These are phyloP conservation scores for Cyclotella atomus DNA, from an alignment of 108 stramenopile genomes.

Conservation along the genomic window DNA sequence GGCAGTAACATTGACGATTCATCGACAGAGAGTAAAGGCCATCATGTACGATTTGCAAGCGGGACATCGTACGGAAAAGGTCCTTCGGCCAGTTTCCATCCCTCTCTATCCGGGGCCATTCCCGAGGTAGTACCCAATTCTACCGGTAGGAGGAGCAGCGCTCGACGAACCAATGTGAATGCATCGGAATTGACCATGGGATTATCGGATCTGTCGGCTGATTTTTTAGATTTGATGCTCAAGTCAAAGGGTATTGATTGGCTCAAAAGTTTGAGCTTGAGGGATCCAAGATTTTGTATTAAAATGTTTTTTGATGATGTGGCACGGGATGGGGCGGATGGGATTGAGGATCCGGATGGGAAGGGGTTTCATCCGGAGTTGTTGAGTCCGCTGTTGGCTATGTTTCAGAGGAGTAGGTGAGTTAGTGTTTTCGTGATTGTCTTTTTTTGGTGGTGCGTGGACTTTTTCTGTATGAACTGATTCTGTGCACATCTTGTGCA, in stretches of 20 bases:
- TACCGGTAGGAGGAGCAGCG: too few relatives aligned
- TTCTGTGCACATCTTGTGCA: too few relatives aligned
- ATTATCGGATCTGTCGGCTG: slow-evolving; percentile 27
- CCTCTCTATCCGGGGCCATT: background rate
- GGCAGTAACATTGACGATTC: too few relatives aligned
- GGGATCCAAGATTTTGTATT: slow-evolving; percentile 45
- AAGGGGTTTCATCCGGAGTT: slow-evolving; percentile 43
- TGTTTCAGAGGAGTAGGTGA: slow-evolving; percentile 44
- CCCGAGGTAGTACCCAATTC: too few relatives aligned
- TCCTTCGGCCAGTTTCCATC: background rate
- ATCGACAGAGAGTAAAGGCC: too few relatives aligned
- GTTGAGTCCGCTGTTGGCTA: slow-evolving; percentile 35
- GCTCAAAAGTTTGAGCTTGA: slow-evolving; percentile 39
- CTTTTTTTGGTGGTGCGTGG: too few relatives aligned
- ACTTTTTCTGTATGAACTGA: too few relatives aligned
- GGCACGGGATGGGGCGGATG: slow-evolving; percentile 49
- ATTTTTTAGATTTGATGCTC: slow-evolving; percentile 39
- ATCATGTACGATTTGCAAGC: too few relatives aligned
- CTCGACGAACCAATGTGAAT: slow-evolving; percentile 33
- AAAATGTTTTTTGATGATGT: slow-evolving; percentile 50
- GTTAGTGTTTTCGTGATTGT: too few relatives aligned
- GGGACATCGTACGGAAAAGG: too few relatives aligned
- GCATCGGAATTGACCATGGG: slow-evolving; percentile 33
- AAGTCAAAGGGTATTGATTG: slow-evolving; percentile 41
- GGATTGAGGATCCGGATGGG: slow-evolving; percentile 58